Evolutionary conservation across 805 yeast species (phyloP), one percentile per base, ranked within the genome.

Genomic region (Myxozyma geophila): DNA sequence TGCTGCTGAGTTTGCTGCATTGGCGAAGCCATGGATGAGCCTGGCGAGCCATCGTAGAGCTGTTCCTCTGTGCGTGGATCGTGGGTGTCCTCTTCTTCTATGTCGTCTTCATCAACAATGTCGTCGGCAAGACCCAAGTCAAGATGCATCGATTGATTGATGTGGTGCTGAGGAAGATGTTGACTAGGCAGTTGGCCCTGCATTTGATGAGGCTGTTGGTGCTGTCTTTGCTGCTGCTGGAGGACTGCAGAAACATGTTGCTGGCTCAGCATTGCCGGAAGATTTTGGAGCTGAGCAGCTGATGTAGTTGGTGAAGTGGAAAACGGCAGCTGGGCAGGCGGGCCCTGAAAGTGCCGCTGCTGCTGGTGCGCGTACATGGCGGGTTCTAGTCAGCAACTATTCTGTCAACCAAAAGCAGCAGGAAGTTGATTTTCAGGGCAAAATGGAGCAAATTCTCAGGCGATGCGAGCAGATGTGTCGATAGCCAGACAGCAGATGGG

Each of bases 301-400:
- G 47, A 23, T 21, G 62, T n/a, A 33, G 56, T 33, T 10, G 62
- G 41, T 36, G 62, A n/a, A 19, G 57, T 39, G 8, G 57, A 40
- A 44, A 41, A 64, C 10, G 65, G 52, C 48, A 60, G 57, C 50
- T 21, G 56, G 19, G 62, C 54, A 9, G 64, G 39, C 41, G 67
- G 54, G 52, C 48, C 43, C 36, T 46, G 59, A 36, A 60, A 64
- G 52, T 64, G 67, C 58, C 62, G 67, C 60, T 60, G 65, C 63
- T 60, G 66, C 58, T 62, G 66, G 44, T 62, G 63, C 39, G 66
- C 66, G 54, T 62, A 62, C 66, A 62, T 62, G 36, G 48, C 50
- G 17, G 41, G 40, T n/a, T 46, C 50, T 19, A 3, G 35, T 46
- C 35, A 28, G 15, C 12, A 15, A 19, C 21, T 10, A n/a, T 12